Evolutionary conservation across 2,329 filamentous ascomycete genomes (phyloP), one percentile per base, ranked within the genome.

Genomic region (Epichloe baconii): DNA sequence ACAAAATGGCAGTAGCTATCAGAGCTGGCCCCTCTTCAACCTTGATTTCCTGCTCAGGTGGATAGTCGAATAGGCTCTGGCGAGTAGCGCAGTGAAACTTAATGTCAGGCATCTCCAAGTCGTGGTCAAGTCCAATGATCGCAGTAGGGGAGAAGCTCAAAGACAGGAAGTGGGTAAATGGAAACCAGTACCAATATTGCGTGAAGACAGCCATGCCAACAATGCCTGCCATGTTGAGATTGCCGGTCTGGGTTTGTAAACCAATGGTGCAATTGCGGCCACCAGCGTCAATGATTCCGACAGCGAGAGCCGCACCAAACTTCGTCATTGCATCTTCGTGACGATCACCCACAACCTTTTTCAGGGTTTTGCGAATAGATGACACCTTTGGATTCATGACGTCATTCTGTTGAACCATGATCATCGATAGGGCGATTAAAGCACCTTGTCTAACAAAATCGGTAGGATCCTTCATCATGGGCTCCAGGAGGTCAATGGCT

Each of bases 171-270:
- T 98, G 93, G 34, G 93, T 95, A 62, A 97, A 85, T 54, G 93
- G 93, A 80, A 98, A 98, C 93, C 93, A 98, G 74, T 98, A 98
- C 93, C 93, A 98, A 74, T 98, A 98, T 67, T 98, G 93, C 8
- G 90, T 95, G 71, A 98, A 98, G 50, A 98, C 86, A 31, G 89
- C 91, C 83, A 95, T 95, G 59, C 93, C 94, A 17, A 98, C 90
- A 58, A 98, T 95, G 55, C 88, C 94, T 17, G 90, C 83, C 90
- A 98, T 96, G 75, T 98, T 97, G 58, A 98, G 81, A 66, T 96
- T 98, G 57, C 94, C 94, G 0, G 91, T 96, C 70, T 95, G 93
- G 1, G 93, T 98, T 68, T 98, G 93, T 40, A 98, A 78, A 34
- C 91, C 91, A 59, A 98, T 97, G 17, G 93, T 96, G 76, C 93